These are phyloP conservation scores for Vanrija sp. DNA, from an alignment of 1,284 basidiomycete genomes.

Conservation along the genomic window DNA sequence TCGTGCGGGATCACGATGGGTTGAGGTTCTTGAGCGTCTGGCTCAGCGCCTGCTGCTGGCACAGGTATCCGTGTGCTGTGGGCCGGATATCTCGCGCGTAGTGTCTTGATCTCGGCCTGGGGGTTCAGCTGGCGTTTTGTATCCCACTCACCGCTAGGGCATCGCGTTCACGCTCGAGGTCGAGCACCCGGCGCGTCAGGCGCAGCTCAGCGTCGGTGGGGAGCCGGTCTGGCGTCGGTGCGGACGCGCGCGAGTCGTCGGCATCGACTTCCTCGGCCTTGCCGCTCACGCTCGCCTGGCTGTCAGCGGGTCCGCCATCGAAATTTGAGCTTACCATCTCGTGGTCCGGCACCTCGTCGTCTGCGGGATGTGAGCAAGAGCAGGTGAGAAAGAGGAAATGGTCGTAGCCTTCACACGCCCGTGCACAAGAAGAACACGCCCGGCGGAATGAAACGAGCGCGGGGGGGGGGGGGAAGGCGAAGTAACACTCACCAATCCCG, in stretches of 20 bases:
- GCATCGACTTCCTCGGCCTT: slow-evolving; percentile 3
- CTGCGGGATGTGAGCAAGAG: not conserved
- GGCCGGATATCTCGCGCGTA: slow-evolving; percentile 15
- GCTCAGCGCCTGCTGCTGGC: not conserved
- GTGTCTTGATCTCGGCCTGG: slow-evolving; percentile 18
- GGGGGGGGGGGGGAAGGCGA: no score
- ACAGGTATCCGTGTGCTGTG: slow-evolving; percentile 18
- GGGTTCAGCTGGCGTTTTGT: not conserved
- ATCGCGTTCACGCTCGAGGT: slow-evolving; percentile 37
- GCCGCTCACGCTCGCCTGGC: slow-evolving; percentile 2
- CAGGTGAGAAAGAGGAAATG: no score
- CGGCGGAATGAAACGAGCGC: no score
- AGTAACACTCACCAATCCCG: slow-evolving; percentile 5
- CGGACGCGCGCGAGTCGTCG: not conserved
- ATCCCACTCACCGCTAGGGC: slow-evolving; percentile 22
- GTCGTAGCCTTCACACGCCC: no score
- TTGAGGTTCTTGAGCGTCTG: not conserved
- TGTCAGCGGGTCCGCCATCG: not conserved
- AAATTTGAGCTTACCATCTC: slow-evolving; percentile 10
- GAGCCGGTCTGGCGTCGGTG: not conserved
- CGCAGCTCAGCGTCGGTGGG: slow-evolving; percentile 32
- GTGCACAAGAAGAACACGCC: no score
- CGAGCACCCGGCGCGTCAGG: slow-evolving; percentile 25
- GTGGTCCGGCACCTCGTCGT: slow-evolving; percentile 13
- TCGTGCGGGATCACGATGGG: slow-evolving; percentile 28